phyloP scores from a whole-genome alignment of 192 early-diverging fungal genomes.

The Coemansia nantahalensis region DNA sequence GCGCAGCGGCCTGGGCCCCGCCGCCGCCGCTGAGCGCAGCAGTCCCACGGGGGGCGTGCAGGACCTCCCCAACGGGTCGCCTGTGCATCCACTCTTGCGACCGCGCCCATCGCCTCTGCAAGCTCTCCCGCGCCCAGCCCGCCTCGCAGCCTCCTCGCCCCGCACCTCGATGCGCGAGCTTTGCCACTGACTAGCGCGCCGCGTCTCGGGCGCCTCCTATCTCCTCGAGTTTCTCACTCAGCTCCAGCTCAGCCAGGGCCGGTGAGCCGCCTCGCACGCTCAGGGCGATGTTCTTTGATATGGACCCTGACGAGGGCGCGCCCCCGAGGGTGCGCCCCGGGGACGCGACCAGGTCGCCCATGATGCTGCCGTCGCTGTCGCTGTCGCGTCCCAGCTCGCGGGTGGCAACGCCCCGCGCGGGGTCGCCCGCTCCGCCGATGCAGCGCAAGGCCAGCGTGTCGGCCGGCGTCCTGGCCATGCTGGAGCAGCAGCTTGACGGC shows the following conservation, averaged over 20 bases:
- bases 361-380: constrained; percentile 34
- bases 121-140: too few relatives aligned
- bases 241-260: constrained; percentile 15
- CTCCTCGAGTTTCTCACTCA: constrained; percentile 22
- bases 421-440: constrained; percentile 13
- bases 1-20: too few relatives aligned
- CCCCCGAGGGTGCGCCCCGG: constrained; percentile 5
- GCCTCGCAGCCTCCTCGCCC: too few relatives aligned
- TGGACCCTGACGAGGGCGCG: constrained; percentile 36
- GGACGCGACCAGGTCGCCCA: constrained; percentile 7
- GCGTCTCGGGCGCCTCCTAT: constrained; percentile 10
- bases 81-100: too few relatives aligned
- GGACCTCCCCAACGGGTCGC: too few relatives aligned
- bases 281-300: constrained; percentile 43
- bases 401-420: constrained; percentile 21
- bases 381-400: constrained; percentile 38
- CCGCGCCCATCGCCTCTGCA: too few relatives aligned
- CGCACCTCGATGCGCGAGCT: too few relatives aligned
- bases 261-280: constrained; percentile 5
- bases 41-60: too few relatives aligned
- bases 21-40: too few relatives aligned
- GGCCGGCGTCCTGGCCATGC: constrained; percentile 29
- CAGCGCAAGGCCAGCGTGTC: constrained; percentile 44
- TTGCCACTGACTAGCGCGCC: neutral
- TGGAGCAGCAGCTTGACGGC: constrained; percentile 46